A percentile compares a stretch with the other conserved stretches of the same genome.
phyloP scores from a whole-genome alignment of 2,329 filamentous ascomycete species.

The Neofusicoccum umdonicola region DNA sequence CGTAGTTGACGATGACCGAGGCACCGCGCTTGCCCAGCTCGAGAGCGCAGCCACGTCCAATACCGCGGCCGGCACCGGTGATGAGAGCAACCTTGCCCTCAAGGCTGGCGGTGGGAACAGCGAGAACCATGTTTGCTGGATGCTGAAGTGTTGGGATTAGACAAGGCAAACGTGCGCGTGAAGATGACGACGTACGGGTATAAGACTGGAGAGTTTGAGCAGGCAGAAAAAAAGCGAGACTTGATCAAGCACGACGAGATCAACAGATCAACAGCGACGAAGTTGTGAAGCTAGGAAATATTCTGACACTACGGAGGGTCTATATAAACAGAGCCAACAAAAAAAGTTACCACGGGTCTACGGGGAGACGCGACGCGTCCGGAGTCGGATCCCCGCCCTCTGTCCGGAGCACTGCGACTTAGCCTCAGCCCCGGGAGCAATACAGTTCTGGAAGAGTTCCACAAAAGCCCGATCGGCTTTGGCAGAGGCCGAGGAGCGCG shows the following conservation, averaged over 20 bases:
- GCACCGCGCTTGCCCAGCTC: conserved; percentile 66
- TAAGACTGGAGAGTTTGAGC: background rate
- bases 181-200: background rate
- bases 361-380: conserved; percentile 10
- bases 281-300: background rate
- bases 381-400: conserved; percentile 10
- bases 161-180: background rate
- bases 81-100: conserved; percentile 58
- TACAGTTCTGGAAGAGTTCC: conserved; percentile 10
- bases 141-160: conserved; percentile 21
- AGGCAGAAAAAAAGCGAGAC: background rate
- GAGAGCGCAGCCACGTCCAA: conserved; percentile 64
- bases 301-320: background rate
- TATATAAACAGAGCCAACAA: conserved; percentile 4
- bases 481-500: background rate
- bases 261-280: background rate
- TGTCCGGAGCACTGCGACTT: background rate
- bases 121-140: conserved; percentile 34
- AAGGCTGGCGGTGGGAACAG: conserved; percentile 49
- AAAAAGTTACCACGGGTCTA: background rate
- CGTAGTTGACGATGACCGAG: conserved; percentile 65
- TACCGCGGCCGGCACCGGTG: conserved; percentile 64
- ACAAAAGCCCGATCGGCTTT: background rate
- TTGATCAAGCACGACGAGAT: background rate
- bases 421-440: background rate